Evolutionary conservation across 2,329 filamentous ascomycete genomes (phyloP).

Genomic region (Fulvia fulva): DNA sequence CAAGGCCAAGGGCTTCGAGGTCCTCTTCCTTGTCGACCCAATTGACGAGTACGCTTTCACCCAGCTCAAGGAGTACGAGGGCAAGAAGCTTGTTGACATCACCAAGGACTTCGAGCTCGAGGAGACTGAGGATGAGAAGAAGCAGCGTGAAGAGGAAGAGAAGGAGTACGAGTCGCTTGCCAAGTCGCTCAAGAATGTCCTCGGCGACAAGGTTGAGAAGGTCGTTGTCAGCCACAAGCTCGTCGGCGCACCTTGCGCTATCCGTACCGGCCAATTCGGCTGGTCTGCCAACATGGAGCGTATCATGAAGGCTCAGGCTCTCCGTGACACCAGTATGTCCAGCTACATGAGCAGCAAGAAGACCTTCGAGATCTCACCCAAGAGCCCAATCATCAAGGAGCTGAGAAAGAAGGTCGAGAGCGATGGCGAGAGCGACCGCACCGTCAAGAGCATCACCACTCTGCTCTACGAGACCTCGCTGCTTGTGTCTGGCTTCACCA

Average conservation of each 20-base stretch:
- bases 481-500: conserved; percentile 98
- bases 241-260: conserved; percentile 87
- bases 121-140: conserved; percentile 99
- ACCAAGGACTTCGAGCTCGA: conserved; percentile 99
- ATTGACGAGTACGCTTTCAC: conserved; percentile 99
- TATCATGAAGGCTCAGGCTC: conserved; percentile 99
- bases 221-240: conserved; percentile 99
- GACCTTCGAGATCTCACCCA: conserved; percentile 99
- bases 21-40: conserved; percentile 97
- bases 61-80: conserved; percentile 99
- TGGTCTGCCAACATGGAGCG: conserved; percentile 99
- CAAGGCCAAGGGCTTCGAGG: conserved; percentile 99
- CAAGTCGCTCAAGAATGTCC: conserved; percentile 98
- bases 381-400: conserved; percentile 96
- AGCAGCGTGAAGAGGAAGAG: conserved; percentile 87
- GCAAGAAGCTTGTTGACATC: conserved; percentile 99
- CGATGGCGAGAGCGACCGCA: conserved; percentile 97
- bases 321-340: conserved; percentile 98
- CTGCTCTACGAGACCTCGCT: conserved; percentile 98
- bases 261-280: conserved; percentile 98
- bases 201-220: conserved; percentile 99
- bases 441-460: conserved; percentile 98
- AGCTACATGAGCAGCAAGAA: conserved; percentile 99
- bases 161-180: conserved; percentile 94
- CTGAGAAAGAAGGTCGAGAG: conserved; percentile 98